These are phyloP conservation scores for Talaromyces proteolyticus DNA, from an alignment of 495 filamentous ascomycete genomes.

Conservation along the genomic window DNA sequence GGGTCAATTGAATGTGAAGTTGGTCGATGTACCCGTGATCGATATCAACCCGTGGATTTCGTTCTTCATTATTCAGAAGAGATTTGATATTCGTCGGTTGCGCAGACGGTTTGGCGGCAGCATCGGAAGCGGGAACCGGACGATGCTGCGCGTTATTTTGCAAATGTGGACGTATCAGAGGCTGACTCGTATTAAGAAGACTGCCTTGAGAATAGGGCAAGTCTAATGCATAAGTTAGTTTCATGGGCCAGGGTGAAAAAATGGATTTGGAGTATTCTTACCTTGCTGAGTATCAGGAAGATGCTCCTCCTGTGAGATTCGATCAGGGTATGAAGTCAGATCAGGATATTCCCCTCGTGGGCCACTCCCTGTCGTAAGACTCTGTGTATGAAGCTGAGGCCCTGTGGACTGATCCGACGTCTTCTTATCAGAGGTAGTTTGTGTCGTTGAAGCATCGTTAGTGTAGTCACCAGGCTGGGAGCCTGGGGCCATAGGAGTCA, in stretches of 20 bases:
- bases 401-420: conserved; percentile 43
- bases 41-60: conserved; percentile 42
- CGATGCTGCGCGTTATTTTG: conserved; percentile 27
- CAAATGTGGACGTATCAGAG: too few species aligned
- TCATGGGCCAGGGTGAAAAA: too few species aligned
- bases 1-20: conserved; percentile 53
- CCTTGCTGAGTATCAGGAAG: conserved; percentile 40
- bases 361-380: conserved; percentile 28
- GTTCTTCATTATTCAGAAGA: conserved; percentile 41
- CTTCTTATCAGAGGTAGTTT: conserved; percentile 74
- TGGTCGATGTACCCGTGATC: conserved; percentile 47
- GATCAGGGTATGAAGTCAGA: conserved; percentile 33
- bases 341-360: conserved; percentile 28
- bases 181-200: conserved; percentile 29
- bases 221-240: conserved; percentile 12
- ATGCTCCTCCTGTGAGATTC: conserved; percentile 37
- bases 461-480: conserved; percentile 69
- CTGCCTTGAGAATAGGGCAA: conserved; percentile 21
- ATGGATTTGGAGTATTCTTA: conserved; percentile 20
- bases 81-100: conserved; percentile 31
- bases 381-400: conserved; percentile 55
- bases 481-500: conserved; percentile 70
- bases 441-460: conserved; percentile 80
- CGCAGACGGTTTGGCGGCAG: conserved; percentile 19
- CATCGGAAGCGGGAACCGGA: conserved; percentile 40